Percentiles rank a stretch among this genome's conserved stretches.
phyloP scores from a whole-genome alignment of 1,284 basidiomycete genomes.

The Tranzscheliella williamsii region DNA sequence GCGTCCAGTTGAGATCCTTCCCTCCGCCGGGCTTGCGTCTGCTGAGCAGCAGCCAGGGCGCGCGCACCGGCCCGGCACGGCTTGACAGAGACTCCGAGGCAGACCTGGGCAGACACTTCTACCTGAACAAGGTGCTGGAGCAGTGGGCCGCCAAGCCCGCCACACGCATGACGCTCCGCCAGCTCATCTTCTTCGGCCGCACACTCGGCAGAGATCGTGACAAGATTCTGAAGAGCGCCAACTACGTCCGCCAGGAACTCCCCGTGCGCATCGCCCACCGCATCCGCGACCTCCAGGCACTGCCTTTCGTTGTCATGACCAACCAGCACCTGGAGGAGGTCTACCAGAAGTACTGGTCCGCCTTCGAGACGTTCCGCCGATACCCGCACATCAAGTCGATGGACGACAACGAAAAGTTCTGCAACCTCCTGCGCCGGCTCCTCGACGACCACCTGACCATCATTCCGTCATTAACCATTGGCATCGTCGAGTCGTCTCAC shows the following conservation, averaged over 20 bases:
- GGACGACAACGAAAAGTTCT: slow-evolving; percentile 78
- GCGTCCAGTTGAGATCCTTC: neutral
- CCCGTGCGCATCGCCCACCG: slow-evolving; percentile 86
- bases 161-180: slow-evolving; percentile 75
- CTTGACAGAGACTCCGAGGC: slow-evolving; percentile 28
- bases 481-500: slow-evolving; percentile 67
- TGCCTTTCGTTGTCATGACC: slow-evolving; percentile 85
- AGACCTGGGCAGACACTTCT: slow-evolving; percentile 68
- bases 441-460: slow-evolving; percentile 70
- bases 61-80: slow-evolving; percentile 1
- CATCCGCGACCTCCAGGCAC: slow-evolving; percentile 78
- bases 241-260: slow-evolving; percentile 84
- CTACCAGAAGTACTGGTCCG: slow-evolving; percentile 68
- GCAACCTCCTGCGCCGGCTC: slow-evolving; percentile 70
- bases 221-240: slow-evolving; percentile 67
- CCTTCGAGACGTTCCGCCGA: slow-evolving; percentile 67
- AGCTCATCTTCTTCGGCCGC: slow-evolving; percentile 68
- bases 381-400: slow-evolving; percentile 76
- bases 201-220: slow-evolving; percentile 42
- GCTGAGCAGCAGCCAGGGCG: slow-evolving; percentile 2
- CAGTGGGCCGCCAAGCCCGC: slow-evolving; percentile 77
- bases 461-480: slow-evolving; percentile 47
- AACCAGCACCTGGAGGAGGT: slow-evolving; percentile 81
- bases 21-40: slow-evolving; percentile 7
- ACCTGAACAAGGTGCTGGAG: slow-evolving; percentile 81